Conservation (phyloP, 2,329 filamentous ascomycete species). For the Daldinia eschscholtzii region DNA sequence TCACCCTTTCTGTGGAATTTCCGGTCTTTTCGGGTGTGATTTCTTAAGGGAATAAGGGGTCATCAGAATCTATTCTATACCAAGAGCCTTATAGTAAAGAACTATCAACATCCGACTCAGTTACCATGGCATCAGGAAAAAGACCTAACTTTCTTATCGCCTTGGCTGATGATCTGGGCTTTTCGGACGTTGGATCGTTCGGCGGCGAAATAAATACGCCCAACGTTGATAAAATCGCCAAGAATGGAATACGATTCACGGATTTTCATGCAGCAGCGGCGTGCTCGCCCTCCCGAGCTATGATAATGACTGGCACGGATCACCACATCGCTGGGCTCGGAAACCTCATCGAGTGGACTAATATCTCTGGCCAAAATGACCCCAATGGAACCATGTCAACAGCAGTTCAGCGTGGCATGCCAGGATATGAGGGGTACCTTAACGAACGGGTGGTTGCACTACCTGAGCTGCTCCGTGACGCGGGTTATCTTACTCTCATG, state of each 20-base stretch:
- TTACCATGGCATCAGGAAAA: constrained; percentile 46
- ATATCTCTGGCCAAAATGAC: constrained; percentile 53
- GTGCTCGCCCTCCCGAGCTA: constrained; percentile 73
- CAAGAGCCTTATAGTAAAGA: neutral
- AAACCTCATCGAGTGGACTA: constrained; percentile 67
- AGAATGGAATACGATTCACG: constrained; percentile 68
- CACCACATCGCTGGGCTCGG: constrained; percentile 71
- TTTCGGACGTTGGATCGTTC: constrained; percentile 70
- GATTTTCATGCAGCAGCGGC: constrained; percentile 75
- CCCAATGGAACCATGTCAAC: constrained; percentile 51
- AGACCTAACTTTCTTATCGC: constrained; percentile 72
- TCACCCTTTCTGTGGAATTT: neutral
- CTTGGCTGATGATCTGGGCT: constrained; percentile 71
- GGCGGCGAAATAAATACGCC: constrained; percentile 72
- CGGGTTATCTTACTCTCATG: constrained; percentile 71
- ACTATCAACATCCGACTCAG: neutral
- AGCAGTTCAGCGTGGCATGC: constrained; percentile 65
- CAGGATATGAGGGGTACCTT: constrained; percentile 73
- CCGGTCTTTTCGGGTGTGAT: neutral
- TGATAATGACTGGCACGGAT: constrained; percentile 76
- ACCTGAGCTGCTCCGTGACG: constrained; percentile 69
- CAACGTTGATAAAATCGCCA: constrained; percentile 66
- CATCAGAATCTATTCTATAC: neutral
- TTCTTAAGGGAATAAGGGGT: neutral
- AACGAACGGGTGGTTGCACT: constrained; percentile 70